Conservation (phyloP, 2,329 filamentous ascomycete species). For the Westerdykella aurantiaca region DNA sequence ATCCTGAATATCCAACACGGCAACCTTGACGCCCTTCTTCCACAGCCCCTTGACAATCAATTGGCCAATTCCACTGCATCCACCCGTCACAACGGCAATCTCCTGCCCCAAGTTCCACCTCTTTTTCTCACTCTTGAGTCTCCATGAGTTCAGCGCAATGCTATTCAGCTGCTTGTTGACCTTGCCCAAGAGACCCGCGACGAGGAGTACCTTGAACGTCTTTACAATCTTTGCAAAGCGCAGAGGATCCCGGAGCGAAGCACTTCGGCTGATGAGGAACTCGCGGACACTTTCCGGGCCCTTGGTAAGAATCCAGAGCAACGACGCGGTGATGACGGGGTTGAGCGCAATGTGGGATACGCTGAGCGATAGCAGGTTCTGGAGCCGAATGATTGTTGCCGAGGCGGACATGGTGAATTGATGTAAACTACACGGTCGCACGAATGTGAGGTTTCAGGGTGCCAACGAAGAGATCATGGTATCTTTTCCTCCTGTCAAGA, state of each 20-base stretch:
- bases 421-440: background rate
- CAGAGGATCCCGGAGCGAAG: conserved; percentile 19
- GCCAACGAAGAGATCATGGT: too few species aligned
- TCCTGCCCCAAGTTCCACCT: conserved; percentile 31
- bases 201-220: conserved; percentile 26
- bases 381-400: conserved; percentile 6
- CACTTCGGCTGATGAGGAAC: conserved; percentile 15
- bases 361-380: conserved; percentile 17
- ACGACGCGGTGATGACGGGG: conserved; percentile 22
- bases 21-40: conserved; percentile 25
- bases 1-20: conserved; percentile 29
- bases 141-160: conserved; percentile 37
- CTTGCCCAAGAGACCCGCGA: conserved; percentile 26
- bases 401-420: conserved; percentile 14
- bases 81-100: conserved; percentile 35
- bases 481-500: too few species aligned
- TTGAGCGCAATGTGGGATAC: conserved; percentile 24
- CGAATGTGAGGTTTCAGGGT: too few species aligned
- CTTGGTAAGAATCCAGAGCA: conserved; percentile 30
- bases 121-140: conserved; percentile 30
- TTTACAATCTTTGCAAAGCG: conserved; percentile 17
- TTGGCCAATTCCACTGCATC: conserved; percentile 34
- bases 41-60: conserved; percentile 24
- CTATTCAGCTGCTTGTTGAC: conserved; percentile 26
- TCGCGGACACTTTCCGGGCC: conserved; percentile 21